These are phyloP conservation scores for Coniochaeta ligniaria DNA, from an alignment of 2,329 filamentous ascomycete genomes.

Conservation along the genomic window DNA sequence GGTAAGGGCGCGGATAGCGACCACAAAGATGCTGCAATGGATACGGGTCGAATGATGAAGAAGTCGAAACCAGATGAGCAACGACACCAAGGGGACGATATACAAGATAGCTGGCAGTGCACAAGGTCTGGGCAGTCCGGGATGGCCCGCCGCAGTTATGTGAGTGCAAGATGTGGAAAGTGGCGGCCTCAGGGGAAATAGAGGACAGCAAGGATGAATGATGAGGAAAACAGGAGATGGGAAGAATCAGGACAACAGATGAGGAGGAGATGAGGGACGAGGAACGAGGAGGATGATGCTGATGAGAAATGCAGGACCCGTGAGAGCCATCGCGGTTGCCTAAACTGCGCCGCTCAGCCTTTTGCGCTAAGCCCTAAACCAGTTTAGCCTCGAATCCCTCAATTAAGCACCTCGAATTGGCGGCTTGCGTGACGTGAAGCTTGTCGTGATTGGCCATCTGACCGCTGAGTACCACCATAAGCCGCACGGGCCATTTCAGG, in stretches of 20 bases:
- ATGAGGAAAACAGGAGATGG: background rate
- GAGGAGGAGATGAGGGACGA: background rate
- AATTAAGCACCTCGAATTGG: background rate
- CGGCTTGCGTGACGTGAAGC: background rate
- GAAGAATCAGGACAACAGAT: background rate
- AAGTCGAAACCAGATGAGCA: background rate
- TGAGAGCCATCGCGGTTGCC: background rate
- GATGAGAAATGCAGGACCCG: slow-evolving; percentile 1
- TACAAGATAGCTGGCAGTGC: background rate
- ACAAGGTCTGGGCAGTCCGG: background rate
- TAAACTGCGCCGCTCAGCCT: slow-evolving; percentile 2
- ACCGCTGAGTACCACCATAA: background rate
- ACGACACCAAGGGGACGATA: background rate
- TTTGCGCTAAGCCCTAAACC: background rate
- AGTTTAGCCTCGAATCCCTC: background rate
- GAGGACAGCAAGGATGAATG: background rate
- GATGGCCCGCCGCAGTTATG: background rate
- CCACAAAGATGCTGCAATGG: background rate
- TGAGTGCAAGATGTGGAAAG: background rate
- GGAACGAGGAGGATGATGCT: background rate
- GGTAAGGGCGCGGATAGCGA: background rate
- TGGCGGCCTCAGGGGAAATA: background rate
- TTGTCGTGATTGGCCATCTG: background rate
- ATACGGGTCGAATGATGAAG: background rate
- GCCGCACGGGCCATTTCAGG: background rate